Evolutionary conservation across 2,329 filamentous ascomycete species (phyloP), one percentile per base, ranked within the genome.

Genomic region (Epichloe sibirici): DNA sequence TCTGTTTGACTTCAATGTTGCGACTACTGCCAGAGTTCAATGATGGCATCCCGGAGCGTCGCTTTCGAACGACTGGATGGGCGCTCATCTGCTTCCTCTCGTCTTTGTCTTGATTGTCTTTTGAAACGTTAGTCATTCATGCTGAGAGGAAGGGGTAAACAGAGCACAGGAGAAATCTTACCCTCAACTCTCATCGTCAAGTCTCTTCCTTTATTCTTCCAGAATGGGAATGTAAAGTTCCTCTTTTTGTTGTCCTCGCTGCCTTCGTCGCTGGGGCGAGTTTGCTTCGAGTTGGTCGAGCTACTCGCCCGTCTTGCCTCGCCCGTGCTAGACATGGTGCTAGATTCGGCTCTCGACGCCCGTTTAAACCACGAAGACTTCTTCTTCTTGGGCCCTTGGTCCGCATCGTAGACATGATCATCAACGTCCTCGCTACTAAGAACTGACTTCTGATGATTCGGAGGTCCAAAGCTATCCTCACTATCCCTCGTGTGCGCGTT

Each of bases 1-100:
- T 95, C 62, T 89, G 83, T 63, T 82, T 84, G 34, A 81, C 77
- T 56, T 82, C 82, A 61, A 79, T 86, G 67, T 76, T 76, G 53
- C 76, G 76, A 56, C 69, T 70, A 34, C 62, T 59, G 17, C 67
- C 66, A 54, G 65, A 66, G 34, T 67, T 65, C 35, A 66, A 68
- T 31, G 67, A 67, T 21, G 65, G 62, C 55, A 69, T 63, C 42
- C 58, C 63, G 48, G 60, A 55, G 31, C 61, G 58, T 44, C 57
- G 59, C 28, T 52, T 56, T 34, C 35, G 17, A 43, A 28, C 31
- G 13, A 45, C 40, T 56, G 56, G 15, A 21, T n/a, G 45, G 49
- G 3, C 12, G 8, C 34, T 37, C 23, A 37, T 43, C 37, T 45
- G 48, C 28, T 54, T 54, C 42, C 59, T 57, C n/a, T 53, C 48